A percentile compares a stretch with the other conserved stretches of the same genome.
Evolutionary conservation across 2,329 filamentous ascomycete genomes (phyloP).

Genomic region (Neurospora sp.): DNA sequence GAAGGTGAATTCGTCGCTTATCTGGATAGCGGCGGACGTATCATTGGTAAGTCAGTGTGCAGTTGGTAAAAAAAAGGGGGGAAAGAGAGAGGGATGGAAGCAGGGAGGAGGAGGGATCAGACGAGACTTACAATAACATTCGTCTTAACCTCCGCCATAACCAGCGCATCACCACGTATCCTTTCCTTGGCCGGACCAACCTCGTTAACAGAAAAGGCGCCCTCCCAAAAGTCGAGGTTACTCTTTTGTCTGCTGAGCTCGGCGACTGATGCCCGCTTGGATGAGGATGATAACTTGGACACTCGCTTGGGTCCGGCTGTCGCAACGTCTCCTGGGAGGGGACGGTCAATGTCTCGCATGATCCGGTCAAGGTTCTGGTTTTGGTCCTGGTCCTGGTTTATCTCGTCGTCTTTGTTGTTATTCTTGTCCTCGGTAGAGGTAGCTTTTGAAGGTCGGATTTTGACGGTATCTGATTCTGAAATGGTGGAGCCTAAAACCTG

Average conservation of each 20-base stretch:
- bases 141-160: slow-evolving; percentile 54
- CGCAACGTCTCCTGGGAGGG: slow-evolving; percentile 28
- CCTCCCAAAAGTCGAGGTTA: slow-evolving; percentile 33
- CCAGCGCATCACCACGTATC: slow-evolving; percentile 43
- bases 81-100: neutral
- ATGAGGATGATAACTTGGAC: slow-evolving; percentile 15
- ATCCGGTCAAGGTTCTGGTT: slow-evolving; percentile 5
- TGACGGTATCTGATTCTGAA: neutral
- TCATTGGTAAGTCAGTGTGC: no score
- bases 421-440: neutral
- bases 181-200: slow-evolving; percentile 31
- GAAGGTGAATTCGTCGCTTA: slow-evolving; percentile 65
- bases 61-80: no score
- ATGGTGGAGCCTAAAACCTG: neutral
- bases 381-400: neutral
- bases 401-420: neutral
- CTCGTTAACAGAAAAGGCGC: slow-evolving; percentile 27
- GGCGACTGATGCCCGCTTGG: neutral
- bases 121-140: slow-evolving; percentile 48
- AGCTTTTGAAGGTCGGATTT: neutral
- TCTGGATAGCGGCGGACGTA: slow-evolving; percentile 29
- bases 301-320: slow-evolving; percentile 22
- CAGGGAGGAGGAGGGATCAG: neutral
- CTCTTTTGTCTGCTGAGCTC: slow-evolving; percentile 21
- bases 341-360: slow-evolving; percentile 29